Percentiles rank a stretch among this genome's conserved stretches.
Conservation (phyloP, 2,329 filamentous ascomycete genomes). For the Botrytis pseudocinerea region DNA sequence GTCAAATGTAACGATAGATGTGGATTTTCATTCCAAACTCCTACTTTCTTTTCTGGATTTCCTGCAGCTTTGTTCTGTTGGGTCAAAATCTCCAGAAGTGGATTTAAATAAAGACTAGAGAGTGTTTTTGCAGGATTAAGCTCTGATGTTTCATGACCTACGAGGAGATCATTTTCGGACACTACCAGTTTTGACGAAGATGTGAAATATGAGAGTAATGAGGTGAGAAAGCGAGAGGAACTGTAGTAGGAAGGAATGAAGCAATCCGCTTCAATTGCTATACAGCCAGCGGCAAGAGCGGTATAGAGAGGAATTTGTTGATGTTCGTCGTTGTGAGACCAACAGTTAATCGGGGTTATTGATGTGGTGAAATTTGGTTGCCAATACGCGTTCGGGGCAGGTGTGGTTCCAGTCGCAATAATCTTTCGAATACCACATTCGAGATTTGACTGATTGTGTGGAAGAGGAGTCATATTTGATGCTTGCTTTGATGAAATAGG, state of each 20-base stretch:
- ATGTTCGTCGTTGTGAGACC: constrained; percentile 60
- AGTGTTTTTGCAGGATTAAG: constrained; percentile 55
- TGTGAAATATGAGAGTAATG: background rate
- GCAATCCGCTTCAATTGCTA: constrained; percentile 57
- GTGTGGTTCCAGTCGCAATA: background rate
- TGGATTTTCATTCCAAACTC: constrained; percentile 32
- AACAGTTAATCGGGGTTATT: constrained; percentile 18
- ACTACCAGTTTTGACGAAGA: background rate
- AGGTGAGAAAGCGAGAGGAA: background rate
- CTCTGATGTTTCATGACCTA: constrained; percentile 56
- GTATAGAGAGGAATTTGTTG: constrained; percentile 48
- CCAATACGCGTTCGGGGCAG: background rate
- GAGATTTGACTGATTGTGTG: background rate
- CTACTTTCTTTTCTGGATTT: constrained; percentile 23
- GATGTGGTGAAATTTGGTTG: constrained; percentile 17
- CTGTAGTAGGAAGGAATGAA: background rate
- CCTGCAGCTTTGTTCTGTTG: constrained; percentile 46
- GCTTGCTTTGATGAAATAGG: background rate
- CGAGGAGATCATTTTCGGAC: constrained; percentile 45
- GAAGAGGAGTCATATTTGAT: background rate
- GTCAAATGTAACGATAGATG: constrained; percentile 44
- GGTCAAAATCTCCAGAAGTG: constrained; percentile 56
- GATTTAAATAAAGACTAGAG: constrained; percentile 58
- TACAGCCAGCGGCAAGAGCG: constrained; percentile 57
- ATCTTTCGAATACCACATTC: constrained; percentile 2